A percentile compares a stretch with the other conserved stretches of the same genome.
phyloP scores from a whole-genome alignment of 192 early-diverging fungal genomes.

The Coemansia pectinata region DNA sequence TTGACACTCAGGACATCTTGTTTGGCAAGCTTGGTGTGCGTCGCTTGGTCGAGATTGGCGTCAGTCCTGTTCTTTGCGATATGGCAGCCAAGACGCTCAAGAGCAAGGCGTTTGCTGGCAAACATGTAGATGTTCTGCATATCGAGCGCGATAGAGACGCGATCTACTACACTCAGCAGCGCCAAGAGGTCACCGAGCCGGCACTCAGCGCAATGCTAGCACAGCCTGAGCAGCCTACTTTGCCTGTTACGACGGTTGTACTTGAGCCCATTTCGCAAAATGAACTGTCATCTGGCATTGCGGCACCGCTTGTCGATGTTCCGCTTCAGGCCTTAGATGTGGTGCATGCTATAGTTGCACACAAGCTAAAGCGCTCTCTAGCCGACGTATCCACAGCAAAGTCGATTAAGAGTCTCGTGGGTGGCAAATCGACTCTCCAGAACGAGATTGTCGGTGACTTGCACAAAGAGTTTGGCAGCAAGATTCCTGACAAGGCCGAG shows the following conservation, averaged over 20 bases:
- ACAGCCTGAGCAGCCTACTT: not conserved
- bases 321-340: conserved; percentile 76
- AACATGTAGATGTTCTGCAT: conserved; percentile 14
- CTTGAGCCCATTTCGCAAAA: not conserved
- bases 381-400: conserved; percentile 71
- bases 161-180: conserved; percentile 12
- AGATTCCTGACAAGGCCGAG: conserved; percentile 87
- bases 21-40: conserved; percentile 75
- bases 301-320: conserved; percentile 65
- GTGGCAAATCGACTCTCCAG: conserved; percentile 92
- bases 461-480: conserved; percentile 85
- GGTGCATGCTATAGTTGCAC: conserved; percentile 77
- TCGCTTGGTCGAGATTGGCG: conserved; percentile 88
- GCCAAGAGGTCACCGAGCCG: not conserved
- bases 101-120: too few relatives aligned
- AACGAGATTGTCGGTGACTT: conserved; percentile 97
- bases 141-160: conserved; percentile 20
- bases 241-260: not conserved
- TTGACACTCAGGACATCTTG: conserved; percentile 86
- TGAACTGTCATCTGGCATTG: conserved; percentile 29
- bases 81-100: conserved; percentile 70
- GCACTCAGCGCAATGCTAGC: not conserved
- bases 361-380: conserved; percentile 85
- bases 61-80: conserved; percentile 79
- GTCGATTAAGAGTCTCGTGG: conserved; percentile 78